Conservation (phyloP, 2,329 filamentous ascomycete species). For the Epichloe hybrida region DNA sequence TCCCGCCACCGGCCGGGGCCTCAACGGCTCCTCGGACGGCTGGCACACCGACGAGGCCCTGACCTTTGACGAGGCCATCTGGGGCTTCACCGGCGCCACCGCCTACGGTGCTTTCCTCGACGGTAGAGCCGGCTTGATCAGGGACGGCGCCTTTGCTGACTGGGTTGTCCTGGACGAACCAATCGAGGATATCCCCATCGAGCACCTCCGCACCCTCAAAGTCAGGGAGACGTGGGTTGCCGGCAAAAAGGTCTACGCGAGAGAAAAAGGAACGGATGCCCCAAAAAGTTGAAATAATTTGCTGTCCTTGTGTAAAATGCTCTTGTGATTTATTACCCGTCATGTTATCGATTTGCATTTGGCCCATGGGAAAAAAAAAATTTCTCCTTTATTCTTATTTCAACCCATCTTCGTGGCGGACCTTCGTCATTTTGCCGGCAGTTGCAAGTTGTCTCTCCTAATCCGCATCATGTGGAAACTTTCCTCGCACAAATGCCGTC, state of each 20-base stretch:
- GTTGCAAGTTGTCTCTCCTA: too few relatives aligned
- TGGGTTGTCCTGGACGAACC: conserved; percentile 56
- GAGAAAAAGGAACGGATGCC: background rate
- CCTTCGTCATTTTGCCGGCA: too few relatives aligned
- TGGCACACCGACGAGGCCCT: conserved; percentile 50
- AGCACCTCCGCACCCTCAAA: conserved; percentile 37
- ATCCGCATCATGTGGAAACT: too few relatives aligned
- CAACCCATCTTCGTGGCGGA: too few relatives aligned
- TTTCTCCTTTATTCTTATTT: too few relatives aligned
- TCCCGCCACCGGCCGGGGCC: conserved; percentile 40
- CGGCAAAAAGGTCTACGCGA: conserved; percentile 35
- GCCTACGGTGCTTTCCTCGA: conserved; percentile 48
- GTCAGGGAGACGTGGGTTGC: conserved; percentile 58
- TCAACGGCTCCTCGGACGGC: conserved; percentile 32
- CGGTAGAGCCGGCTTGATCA: conserved; percentile 43
- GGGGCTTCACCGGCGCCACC: conserved; percentile 47
- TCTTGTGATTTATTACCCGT: too few relatives aligned
- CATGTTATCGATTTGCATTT: too few relatives aligned
- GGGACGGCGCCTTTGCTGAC: conserved; percentile 49
- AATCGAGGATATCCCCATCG: conserved; percentile 34
- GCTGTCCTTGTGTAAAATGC: background rate
- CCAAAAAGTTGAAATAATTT: too few relatives aligned
- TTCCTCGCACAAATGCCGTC: too few relatives aligned
- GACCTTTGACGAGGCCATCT: conserved; percentile 43
- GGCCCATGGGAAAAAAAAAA: too few relatives aligned